Evolutionary conservation across 192 early-diverging fungal genomes (phyloP), one percentile per base, ranked within the genome.

Genomic region (Borealophlyctis nickersoniae): DNA sequence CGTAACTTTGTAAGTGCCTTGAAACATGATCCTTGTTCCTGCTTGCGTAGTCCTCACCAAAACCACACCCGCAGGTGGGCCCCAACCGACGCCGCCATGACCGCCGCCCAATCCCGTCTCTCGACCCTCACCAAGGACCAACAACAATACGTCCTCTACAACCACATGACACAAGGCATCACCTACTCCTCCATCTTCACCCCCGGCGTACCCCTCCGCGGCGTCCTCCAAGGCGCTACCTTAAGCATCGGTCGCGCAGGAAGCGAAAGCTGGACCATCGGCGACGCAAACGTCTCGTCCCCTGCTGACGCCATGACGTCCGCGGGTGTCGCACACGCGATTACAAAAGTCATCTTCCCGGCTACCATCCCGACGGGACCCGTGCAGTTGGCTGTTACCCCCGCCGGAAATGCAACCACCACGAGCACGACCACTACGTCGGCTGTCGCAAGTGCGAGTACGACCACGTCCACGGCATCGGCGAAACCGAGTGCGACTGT

Each of bases 51-150:
- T 13, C 7, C 39, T 45, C 39, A 45, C 7, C 19, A 7, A 13
- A 45, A 45, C 39, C 39, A 45, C 39, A 45, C 19, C 39, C 9
- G 9, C 39, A 45, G 39, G 9, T 45, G 39, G 39, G 39, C 39
- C 39, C 39, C 39, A 7, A 13, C 39, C 7, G 19, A 45, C 39
- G 39, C 39, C 39, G 39, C 39, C 39, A 13, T 45, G 9, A 45
- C 39, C 39, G 39, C 39, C 39, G 39, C 39, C 39, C 39, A 45
- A 19, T 45, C 39, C 39, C 39, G 39, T 45, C 39, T 45, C 39
- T 7, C 39, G 19, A 13, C 39, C 19, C 39, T 45, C 39, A 45
- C 9, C 39, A 45, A 45, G 9, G 39, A 45, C 39, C 39, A 45
- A 45, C 39, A 13, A 13, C 9, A 7, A 7, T 45, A 45, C 39